These are phyloP conservation scores for Verticillium klebahnii DNA, from an alignment of 2,329 filamentous ascomycete species.

Conservation along the genomic window DNA sequence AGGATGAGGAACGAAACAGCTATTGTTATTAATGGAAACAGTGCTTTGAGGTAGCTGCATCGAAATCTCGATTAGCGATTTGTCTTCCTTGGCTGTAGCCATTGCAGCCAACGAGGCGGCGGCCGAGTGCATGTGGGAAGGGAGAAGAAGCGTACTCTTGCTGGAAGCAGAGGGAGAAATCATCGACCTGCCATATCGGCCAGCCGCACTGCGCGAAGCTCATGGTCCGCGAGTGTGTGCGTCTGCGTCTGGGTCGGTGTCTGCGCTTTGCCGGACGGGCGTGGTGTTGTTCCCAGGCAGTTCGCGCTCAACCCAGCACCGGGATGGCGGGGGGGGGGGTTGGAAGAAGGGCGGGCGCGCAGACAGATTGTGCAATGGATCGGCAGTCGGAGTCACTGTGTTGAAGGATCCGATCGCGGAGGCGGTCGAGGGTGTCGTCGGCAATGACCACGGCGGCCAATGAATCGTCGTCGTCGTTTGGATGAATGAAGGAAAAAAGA, in stretches of 20 bases:
- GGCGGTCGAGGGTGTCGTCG: background rate
- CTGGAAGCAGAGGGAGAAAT: slow-evolving; percentile 60
- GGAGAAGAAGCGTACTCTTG: slow-evolving; percentile 54
- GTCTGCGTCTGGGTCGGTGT: background rate
- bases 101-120: background rate
- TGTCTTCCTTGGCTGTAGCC: background rate
- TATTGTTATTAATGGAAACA: slow-evolving; percentile 72
- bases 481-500: background rate
- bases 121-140: background rate
- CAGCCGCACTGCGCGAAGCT: slow-evolving; percentile 50
- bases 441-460: background rate
- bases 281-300: background rate
- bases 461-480: background rate
- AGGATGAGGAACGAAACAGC: slow-evolving; percentile 67
- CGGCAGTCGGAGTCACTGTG: background rate
- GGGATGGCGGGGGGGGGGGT: background rate
- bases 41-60: slow-evolving; percentile 68
- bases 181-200: slow-evolving; percentile 60
- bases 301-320: background rate
- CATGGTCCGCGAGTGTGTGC: slow-evolving; percentile 23
- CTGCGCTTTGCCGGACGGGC: background rate
- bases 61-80: slow-evolving; percentile 1
- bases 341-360: background rate
- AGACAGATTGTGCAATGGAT: background rate
- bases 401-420: background rate